Evolutionary conservation across 2,329 filamentous ascomycete species (phyloP).

Genomic region (Seiridium cupressi): DNA sequence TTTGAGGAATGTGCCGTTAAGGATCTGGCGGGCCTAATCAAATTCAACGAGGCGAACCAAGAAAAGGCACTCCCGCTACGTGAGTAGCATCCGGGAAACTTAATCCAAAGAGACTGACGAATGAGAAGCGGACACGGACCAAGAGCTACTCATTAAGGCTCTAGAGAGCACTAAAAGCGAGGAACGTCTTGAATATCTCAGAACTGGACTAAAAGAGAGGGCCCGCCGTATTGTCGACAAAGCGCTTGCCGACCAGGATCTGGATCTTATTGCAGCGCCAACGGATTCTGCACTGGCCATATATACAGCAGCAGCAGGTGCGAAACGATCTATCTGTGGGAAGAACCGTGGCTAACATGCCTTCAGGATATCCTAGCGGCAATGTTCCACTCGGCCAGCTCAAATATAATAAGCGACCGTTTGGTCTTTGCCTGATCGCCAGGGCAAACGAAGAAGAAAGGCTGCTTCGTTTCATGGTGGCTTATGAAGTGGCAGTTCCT

Average conservation of each 20-base stretch:
- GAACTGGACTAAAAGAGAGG: not conserved
- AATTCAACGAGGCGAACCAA: not conserved
- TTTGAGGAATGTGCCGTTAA: not conserved
- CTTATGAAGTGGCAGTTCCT: slow-evolving; percentile 13
- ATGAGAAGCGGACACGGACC: not conserved
- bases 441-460: not conserved
- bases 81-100: not conserved
- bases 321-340: not conserved
- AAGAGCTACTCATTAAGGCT: not conserved
- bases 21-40: not conserved
- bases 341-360: not conserved
- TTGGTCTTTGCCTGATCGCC: not conserved
- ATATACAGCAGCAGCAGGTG: slow-evolving; percentile 2
- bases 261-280: slow-evolving; percentile 4
- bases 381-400: not conserved
- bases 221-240: not conserved
- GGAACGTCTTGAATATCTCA: not conserved
- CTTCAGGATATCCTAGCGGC: not conserved
- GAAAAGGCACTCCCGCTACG: not conserved
- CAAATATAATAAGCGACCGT: not conserved
- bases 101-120: not conserved
- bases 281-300: slow-evolving; percentile 2
- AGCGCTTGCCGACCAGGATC: not conserved
- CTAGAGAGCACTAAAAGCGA: not conserved
- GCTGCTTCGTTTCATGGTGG: slow-evolving; percentile 9